Evolutionary conservation across 371 early-diverging fungal species (phyloP).

Genomic region (Umbelopsis sp.): DNA sequence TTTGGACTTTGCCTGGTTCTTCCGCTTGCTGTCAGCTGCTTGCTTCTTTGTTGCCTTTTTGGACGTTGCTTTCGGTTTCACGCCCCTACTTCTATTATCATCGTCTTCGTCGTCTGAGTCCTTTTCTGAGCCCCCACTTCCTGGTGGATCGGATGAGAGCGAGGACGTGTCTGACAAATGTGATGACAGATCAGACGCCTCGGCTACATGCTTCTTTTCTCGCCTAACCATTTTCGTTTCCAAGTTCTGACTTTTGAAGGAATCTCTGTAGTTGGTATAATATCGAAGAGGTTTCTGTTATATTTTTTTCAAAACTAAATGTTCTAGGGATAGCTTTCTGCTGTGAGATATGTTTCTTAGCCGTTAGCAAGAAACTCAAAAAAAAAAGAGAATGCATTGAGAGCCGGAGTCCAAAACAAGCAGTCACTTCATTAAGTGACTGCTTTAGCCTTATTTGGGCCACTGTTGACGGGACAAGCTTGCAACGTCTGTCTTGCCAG

Average conservation of each 20-base stretch:
- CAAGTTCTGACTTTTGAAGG: background rate
- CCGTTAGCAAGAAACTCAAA: conserved; percentile 1
- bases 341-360: background rate
- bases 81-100: background rate
- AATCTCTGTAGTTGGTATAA: background rate
- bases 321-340: too few relatives aligned
- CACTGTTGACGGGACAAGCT: background rate
- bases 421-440: conserved; percentile 7
- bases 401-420: background rate
- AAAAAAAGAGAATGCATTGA: conserved; percentile 15
- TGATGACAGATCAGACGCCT: conserved; percentile 36
- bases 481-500: background rate
- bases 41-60: conserved; percentile 16
- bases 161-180: conserved; percentile 47
- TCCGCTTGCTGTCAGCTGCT: background rate
- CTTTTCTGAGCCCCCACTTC: conserved; percentile 19
- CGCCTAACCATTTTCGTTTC: conserved; percentile 14
- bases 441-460: background rate
- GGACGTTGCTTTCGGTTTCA: conserved; percentile 18
- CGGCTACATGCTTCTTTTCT: conserved; percentile 4
- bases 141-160: conserved; percentile 43
- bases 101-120: conserved; percentile 24
- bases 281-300: too few relatives aligned
- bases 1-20: conserved; percentile 20
- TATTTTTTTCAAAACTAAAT: too few relatives aligned